Evolutionary conservation across 2,329 filamentous ascomycete species (phyloP).

Genomic region (Diaporthe citrichinensis): DNA sequence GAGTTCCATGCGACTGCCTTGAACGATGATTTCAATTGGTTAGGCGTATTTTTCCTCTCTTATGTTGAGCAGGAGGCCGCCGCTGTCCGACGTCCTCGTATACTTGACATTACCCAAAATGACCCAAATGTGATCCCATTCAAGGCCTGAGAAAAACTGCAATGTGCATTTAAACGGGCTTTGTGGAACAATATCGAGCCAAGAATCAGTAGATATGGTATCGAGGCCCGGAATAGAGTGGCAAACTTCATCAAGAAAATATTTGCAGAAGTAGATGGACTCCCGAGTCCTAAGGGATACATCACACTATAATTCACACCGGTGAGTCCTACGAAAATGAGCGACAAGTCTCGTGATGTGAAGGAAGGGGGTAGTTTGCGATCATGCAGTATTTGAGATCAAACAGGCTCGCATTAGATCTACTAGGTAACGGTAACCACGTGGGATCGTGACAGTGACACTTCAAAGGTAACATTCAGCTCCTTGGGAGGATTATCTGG

Average conservation of each 20-base stretch:
- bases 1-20: background rate
- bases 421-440: background rate
- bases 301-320: background rate
- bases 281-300: background rate
- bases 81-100: background rate
- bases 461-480: background rate
- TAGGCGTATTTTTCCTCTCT: background rate
- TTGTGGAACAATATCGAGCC: background rate
- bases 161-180: conserved; percentile 4
- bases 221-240: background rate
- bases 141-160: background rate
- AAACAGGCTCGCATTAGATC: background rate
- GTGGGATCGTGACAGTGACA: conserved; percentile 1
- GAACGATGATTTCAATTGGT: background rate
- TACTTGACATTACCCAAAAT: background rate
- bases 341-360: conserved; percentile 7
- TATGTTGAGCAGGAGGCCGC: background rate
- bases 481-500: background rate
- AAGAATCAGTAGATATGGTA: background rate
- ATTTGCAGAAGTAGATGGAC: background rate
- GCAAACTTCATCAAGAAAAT: background rate
- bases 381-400: conserved; percentile 18
- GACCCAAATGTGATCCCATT: background rate
- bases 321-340: background rate
- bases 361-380: conserved; percentile 23